Percentiles rank a stretch among this genome's conserved stretches.
phyloP scores from a whole-genome alignment of 306 rosid genomes.

The Lathyrus aphaca region DNA sequence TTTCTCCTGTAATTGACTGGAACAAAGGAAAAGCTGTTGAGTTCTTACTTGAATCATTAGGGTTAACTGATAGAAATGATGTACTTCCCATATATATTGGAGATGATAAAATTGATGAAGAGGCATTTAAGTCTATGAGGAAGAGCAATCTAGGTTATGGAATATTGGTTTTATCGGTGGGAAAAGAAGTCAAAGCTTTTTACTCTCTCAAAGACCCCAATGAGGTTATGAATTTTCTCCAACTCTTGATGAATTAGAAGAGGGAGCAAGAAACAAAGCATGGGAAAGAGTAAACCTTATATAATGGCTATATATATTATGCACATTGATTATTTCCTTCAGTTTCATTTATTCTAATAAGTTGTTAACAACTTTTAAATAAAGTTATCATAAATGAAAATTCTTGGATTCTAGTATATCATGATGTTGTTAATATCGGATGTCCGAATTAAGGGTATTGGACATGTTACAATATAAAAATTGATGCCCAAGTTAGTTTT shows the following conservation, averaged over 20 bases:
- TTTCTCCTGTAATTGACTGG: slow-evolving; percentile 92
- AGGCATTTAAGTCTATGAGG: slow-evolving; percentile 80
- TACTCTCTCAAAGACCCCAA: slow-evolving; percentile 77
- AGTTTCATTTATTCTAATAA: not conserved
- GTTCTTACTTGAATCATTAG: too few relatives aligned
- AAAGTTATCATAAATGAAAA: slow-evolving; percentile 25
- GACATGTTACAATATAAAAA: too few relatives aligned
- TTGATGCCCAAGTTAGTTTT: too few relatives aligned
- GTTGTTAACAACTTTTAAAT: not conserved
- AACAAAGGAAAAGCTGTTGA: slow-evolving; percentile 98
- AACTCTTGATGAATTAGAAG: slow-evolving; percentile 70
- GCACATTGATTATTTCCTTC: slow-evolving; percentile 20
- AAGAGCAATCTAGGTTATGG: slow-evolving; percentile 73
- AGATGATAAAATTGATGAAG: slow-evolving; percentile 91
- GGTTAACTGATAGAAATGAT: slow-evolving; percentile 48
- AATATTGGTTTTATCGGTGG: slow-evolving; percentile 71
- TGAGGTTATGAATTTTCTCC: slow-evolving; percentile 88
- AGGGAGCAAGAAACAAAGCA: slow-evolving; percentile 42
- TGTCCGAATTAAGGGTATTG: too few relatives aligned
- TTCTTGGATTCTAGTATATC: too few relatives aligned
- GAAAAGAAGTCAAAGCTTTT: slow-evolving; percentile 77
- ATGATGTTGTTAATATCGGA: too few relatives aligned
- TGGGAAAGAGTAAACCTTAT: too few relatives aligned
- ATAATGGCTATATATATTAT: slow-evolving; percentile 7
- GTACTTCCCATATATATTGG: slow-evolving; percentile 89